phyloP scores from a whole-genome alignment of 352 stramenopile species.

The Globisporangium rhizosaccharum region DNA sequence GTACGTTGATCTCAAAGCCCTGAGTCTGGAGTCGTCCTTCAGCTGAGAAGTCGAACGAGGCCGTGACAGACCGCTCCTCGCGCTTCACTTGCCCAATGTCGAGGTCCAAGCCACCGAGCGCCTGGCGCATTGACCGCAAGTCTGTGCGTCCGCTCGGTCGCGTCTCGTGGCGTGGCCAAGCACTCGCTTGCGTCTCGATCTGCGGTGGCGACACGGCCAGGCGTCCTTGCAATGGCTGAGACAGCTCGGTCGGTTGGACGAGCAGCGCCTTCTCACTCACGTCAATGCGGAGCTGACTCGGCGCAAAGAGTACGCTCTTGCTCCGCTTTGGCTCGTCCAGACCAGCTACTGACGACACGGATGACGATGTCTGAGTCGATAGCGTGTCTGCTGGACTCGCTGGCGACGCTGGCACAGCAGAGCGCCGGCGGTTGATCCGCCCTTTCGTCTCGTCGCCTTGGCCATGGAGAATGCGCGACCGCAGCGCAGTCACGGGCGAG shows the following conservation, averaged over 20 bases:
- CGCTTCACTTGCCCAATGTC: slow-evolving; percentile 61
- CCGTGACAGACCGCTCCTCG: slow-evolving; percentile 49
- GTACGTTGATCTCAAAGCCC: slow-evolving; percentile 82
- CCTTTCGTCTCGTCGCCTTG: slow-evolving; percentile 26
- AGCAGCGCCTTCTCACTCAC: slow-evolving; percentile 19
- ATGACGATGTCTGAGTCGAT: neutral
- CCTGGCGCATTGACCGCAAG: slow-evolving; percentile 30
- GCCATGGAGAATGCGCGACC: slow-evolving; percentile 26
- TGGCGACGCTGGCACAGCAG: neutral
- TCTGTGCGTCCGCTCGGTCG: slow-evolving; percentile 7
- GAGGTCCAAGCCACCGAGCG: slow-evolving; percentile 42
- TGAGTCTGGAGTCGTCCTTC: slow-evolving; percentile 72
- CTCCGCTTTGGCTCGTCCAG: slow-evolving; percentile 8
- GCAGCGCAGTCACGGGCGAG: slow-evolving; percentile 35
- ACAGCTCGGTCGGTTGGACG: neutral
- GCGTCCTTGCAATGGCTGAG: neutral
- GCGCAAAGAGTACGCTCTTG: slow-evolving; percentile 15
- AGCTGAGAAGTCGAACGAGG: slow-evolving; percentile 79
- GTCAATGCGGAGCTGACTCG: slow-evolving; percentile 45
- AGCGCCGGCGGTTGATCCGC: slow-evolving; percentile 18
- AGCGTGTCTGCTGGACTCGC: too few relatives aligned
- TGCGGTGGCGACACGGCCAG: neutral
- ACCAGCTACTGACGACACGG: neutral
- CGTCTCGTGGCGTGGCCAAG: slow-evolving; percentile 1
- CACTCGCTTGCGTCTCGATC: too few relatives aligned